Evolutionary conservation across 2,329 filamentous ascomycete species (phyloP).

Genomic region (Tricladium varicosporioides): DNA sequence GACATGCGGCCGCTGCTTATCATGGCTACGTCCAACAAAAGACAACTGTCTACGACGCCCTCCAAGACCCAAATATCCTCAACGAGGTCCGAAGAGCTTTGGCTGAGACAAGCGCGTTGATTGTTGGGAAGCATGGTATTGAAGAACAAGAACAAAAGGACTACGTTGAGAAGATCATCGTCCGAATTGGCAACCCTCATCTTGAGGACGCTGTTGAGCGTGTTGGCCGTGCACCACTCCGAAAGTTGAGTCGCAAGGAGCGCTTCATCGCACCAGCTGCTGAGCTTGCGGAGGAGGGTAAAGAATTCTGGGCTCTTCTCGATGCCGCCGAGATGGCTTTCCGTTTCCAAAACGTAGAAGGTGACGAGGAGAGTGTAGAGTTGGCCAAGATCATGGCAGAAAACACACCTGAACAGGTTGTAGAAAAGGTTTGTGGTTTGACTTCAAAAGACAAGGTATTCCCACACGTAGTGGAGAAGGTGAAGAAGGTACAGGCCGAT

Average conservation of each 20-base stretch:
- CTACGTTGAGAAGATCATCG: slow-evolving; percentile 91
- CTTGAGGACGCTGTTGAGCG: slow-evolving; percentile 92
- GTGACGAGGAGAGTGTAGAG: slow-evolving; percentile 84
- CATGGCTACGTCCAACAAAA: slow-evolving; percentile 86
- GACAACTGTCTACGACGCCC: slow-evolving; percentile 83
- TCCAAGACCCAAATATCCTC: slow-evolving; percentile 78
- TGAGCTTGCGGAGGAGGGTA: slow-evolving; percentile 78
- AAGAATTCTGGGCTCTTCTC: slow-evolving; percentile 71
- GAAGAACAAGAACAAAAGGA: slow-evolving; percentile 69
- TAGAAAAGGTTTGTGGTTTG: slow-evolving; percentile 78
- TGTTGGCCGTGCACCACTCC: slow-evolving; percentile 89
- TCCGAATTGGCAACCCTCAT: slow-evolving; percentile 88
- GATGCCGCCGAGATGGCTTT: slow-evolving; percentile 88
- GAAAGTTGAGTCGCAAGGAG: slow-evolving; percentile 93
- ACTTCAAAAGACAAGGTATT: slow-evolving; percentile 75
- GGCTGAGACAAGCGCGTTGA: slow-evolving; percentile 80
- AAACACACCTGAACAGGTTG: slow-evolving; percentile 70
- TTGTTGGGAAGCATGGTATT: slow-evolving; percentile 85
- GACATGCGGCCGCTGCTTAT: slow-evolving; percentile 94
- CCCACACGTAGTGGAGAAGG: slow-evolving; percentile 69
- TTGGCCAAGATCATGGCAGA: slow-evolving; percentile 82
- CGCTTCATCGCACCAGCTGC: slow-evolving; percentile 91
- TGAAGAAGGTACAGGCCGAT: slow-evolving; percentile 74
- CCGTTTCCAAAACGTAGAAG: slow-evolving; percentile 91
- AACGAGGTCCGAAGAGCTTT: slow-evolving; percentile 77